Percentiles rank a stretch among this genome's conserved stretches.
Evolutionary conservation across 352 stramenopile species (phyloP).

Genomic region (Phytopythium helicoides): DNA sequence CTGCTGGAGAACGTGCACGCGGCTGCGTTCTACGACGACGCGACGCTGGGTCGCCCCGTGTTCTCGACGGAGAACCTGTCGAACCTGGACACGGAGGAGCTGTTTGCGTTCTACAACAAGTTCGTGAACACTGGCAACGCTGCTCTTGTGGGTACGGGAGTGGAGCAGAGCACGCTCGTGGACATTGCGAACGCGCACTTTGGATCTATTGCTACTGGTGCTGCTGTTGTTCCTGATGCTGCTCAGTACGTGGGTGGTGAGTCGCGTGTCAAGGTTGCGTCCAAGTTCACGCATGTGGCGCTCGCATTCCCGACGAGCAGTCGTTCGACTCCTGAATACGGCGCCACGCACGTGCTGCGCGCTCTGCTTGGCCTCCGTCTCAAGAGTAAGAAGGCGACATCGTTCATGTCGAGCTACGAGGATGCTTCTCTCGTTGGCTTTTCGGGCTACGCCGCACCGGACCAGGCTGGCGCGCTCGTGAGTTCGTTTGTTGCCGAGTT

Average conservation of each 20-base stretch:
- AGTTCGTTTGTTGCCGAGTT: conserved; percentile 70
- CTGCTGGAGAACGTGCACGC: conserved; percentile 63
- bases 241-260: conserved; percentile 80
- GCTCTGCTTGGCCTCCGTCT: conserved; percentile 57
- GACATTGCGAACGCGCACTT: conserved; percentile 73
- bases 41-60: conserved; percentile 56
- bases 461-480: conserved; percentile 57
- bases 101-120: conserved; percentile 60
- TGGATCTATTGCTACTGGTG: conserved; percentile 28
- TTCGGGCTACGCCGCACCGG: conserved; percentile 46
- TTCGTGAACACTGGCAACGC: conserved; percentile 66
- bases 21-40: conserved; percentile 82
- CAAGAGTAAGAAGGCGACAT: conserved; percentile 56
- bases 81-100: conserved; percentile 37
- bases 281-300: conserved; percentile 70
- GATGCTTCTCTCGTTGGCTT: conserved; percentile 65
- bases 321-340: conserved; percentile 33
- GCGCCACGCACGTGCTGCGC: conserved; percentile 64
- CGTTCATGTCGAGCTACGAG: conserved; percentile 63
- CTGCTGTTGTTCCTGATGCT: conserved; percentile 16
- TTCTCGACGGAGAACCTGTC: conserved; percentile 53
- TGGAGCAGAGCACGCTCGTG: conserved; percentile 59
- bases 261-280: conserved; percentile 62
- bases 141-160: conserved; percentile 58
- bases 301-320: conserved; percentile 63